Evolutionary conservation across 2,329 filamentous ascomycete species (phyloP), one percentile per base, ranked within the genome.

Genomic region (Rutstroemia sp.): DNA sequence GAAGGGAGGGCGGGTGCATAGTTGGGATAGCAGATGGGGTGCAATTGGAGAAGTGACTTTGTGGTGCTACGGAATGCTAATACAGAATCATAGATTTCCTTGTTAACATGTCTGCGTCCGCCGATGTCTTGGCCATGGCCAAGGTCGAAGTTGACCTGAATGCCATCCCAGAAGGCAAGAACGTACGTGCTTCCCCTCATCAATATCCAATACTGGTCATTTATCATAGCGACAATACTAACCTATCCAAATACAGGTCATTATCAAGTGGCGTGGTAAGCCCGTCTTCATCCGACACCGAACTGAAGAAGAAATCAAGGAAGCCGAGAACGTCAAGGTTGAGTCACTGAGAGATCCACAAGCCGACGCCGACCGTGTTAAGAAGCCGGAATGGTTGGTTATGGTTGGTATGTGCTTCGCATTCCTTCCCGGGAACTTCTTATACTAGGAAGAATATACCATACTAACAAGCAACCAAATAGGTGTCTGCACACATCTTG

Each of bases 241-340:
- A 39, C 49, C 58, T 47, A 48, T 21, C 52, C 50, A 30, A 40
- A 47, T 55, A 60, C 45, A 92, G 88, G 87, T 99, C 73, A 95
- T 99, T 75, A 95, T 99, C 82, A 99, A 99, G 81, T 99, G 94
- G 94, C 89, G 94, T 81, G 94, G 94, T 75, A 99, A 99, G 88
- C 94, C 94, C 75, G 91, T 99, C 74, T 99, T 99, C 82, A 91
- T 99, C 84, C 92, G 94, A 75, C 94, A 99, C 87, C 90, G 94
- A 72, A 99, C 94, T 68, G 77, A 84, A 69, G 80, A 82, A 70
- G 94, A 99, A 80, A 97, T 99, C 78, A 84, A 91, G 70, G 89
- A 96, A 77, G 94, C 94, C 74, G 91, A 96, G 78, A 82, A 86
- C 72, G 83, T 89, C 74, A 88, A 95, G 73, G 81, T 95, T 75